Evolutionary conservation across 352 stramenopile genomes (phyloP), one percentile per base, ranked within the genome.

Genomic region (Globisporangium echinulatum): DNA sequence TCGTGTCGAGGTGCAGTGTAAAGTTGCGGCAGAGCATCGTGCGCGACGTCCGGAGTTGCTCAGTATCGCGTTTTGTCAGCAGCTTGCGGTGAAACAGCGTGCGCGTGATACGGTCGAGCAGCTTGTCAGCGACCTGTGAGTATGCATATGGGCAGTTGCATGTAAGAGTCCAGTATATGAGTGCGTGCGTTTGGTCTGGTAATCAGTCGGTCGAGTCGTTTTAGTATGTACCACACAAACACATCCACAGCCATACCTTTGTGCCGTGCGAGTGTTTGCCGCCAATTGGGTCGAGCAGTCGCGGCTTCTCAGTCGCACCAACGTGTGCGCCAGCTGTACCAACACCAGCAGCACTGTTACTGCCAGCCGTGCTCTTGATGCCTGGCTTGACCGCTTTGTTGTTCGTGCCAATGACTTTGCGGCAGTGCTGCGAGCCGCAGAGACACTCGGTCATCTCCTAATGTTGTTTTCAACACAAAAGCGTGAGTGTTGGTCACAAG

Each of bases 361-460:
- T 33, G 25, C 25, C 25, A 33, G 25, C 2, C 58, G 40, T 7
- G 56, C 50, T 40, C 71, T 73, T 14, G 58, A 56, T 1, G 49
- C 48, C 33, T 33, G 52, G 53, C 49, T 83, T 88, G 6, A 44
- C 46, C 9, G 62, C 66, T 40, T 68, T 70, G 59, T 89, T 92
- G 63, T 92, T 92, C 57, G 75, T 73, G 33, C 80, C 80, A 19
- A 92, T 88, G 43, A 83, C 73, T 15, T 84, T 77, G n/a, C 82
- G 80, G 58, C 82, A 92, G 55, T 87, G 85, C 1, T 54, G 17
- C 2, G 80, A 60, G 1, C 70, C 79, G 44, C 82, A 92, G 14
- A 92, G 62, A 38, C 82, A 92, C 62, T 82, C 70, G 0, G 72
- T 89, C 50, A 88, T 82, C 49, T 92, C 82, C 82, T 92, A 33